These are phyloP conservation scores for Xylaria longipes DNA, from an alignment of 495 filamentous ascomycete species.

Conservation along the genomic window DNA sequence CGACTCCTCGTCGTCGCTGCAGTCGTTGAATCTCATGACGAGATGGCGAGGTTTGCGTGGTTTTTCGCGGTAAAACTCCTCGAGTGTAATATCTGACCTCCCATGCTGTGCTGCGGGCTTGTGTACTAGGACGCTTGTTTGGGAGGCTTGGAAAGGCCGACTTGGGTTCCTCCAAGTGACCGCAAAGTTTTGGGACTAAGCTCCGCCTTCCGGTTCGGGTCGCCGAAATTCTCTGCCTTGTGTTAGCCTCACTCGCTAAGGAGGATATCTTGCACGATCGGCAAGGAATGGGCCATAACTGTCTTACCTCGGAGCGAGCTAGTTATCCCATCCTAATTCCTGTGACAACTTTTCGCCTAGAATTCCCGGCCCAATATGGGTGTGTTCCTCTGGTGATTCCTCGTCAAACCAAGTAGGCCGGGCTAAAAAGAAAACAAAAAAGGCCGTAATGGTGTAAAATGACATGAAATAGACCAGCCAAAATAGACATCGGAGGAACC, in stretches of 20 bases:
- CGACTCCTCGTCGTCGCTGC: not conserved
- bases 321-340: not conserved
- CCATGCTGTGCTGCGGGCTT: slow-evolving; percentile 18
- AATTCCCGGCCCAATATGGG: slow-evolving; percentile 12
- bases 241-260: not conserved
- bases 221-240: not conserved
- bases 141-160: slow-evolving; percentile 20
- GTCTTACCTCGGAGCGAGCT: not conserved
- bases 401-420: slow-evolving; percentile 22
- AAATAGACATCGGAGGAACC: not conserved
- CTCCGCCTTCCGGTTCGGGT: slow-evolving; percentile 15
- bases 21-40: not conserved
- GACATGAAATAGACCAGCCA: not conserved
- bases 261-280: not conserved
- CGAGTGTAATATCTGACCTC: not conserved
- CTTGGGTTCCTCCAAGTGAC: slow-evolving; percentile 20
- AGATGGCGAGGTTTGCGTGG: not conserved
- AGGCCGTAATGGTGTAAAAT: slow-evolving; percentile 18
- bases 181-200: slow-evolving; percentile 22
- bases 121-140: slow-evolving; percentile 23
- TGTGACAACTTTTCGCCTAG: not conserved
- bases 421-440: slow-evolving; percentile 19
- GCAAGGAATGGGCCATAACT: not conserved
- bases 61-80: not conserved
- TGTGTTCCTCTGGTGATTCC: slow-evolving; percentile 21